These are phyloP conservation scores for Elasticomyces elasticus DNA, from an alignment of 495 filamentous ascomycete species.

Conservation along the genomic window DNA sequence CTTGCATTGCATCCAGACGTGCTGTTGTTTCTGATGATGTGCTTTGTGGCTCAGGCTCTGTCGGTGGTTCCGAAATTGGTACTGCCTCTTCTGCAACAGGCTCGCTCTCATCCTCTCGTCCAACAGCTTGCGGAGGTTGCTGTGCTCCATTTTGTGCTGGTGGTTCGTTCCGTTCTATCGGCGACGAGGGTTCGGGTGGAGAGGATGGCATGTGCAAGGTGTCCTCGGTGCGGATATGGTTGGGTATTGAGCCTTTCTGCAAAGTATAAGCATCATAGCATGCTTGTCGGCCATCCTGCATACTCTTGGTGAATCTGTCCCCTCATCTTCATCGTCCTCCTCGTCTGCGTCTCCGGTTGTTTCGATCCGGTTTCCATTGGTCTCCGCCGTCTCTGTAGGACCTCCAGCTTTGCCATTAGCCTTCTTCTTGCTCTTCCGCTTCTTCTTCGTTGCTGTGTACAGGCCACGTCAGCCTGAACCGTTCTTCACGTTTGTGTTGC, in stretches of 20 bases:
- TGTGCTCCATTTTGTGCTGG: slow-evolving; percentile 11
- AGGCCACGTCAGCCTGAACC: slow-evolving; percentile 10
- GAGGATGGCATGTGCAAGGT: slow-evolving; percentile 17
- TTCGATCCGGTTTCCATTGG: slow-evolving; percentile 16
- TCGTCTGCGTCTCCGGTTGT: slow-evolving; percentile 21
- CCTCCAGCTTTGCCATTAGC: slow-evolving; percentile 20
- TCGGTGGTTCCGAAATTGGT: neutral
- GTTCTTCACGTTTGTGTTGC: neutral
- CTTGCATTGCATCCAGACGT: slow-evolving; percentile 63
- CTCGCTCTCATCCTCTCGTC: neutral
- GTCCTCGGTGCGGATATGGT: slow-evolving; percentile 12
- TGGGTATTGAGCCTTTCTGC: slow-evolving; percentile 9
- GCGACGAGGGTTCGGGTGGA: slow-evolving; percentile 3
- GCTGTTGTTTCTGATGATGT: slow-evolving; percentile 39
- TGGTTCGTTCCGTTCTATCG: slow-evolving; percentile 1
- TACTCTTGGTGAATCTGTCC: slow-evolving; percentile 23
- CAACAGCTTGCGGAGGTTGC: neutral
- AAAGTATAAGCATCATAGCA: neutral
- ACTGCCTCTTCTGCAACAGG: neutral
- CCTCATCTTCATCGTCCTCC: slow-evolving; percentile 25
- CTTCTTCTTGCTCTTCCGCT: slow-evolving; percentile 32
- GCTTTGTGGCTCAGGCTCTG: neutral
- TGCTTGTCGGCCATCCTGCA: neutral
- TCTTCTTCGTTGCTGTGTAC: slow-evolving; percentile 28
- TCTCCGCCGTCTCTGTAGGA: slow-evolving; percentile 8